A percentile compares a stretch with the other conserved stretches of the same genome.
These are phyloP conservation scores for Francoa sonchifolia DNA, from an alignment of 441 rosid genomes.

Conservation along the genomic window DNA sequence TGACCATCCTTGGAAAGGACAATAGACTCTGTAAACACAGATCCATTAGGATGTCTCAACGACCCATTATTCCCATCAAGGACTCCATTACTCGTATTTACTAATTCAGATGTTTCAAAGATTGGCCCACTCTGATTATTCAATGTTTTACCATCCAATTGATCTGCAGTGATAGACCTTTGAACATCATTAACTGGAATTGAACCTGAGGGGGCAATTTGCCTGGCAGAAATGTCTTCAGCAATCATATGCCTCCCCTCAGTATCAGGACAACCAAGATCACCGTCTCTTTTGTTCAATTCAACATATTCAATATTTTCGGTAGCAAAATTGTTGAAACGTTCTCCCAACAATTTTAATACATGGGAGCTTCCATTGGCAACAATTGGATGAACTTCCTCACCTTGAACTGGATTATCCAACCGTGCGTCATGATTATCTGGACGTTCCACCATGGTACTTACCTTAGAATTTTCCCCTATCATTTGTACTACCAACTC, in stretches of 20 bases:
- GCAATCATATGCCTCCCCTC: conserved; percentile 10
- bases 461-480: conserved; percentile 21
- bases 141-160: conserved; percentile 13
- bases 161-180: conserved; percentile 18
- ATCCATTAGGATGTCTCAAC: conserved; percentile 19
- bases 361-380: conserved; percentile 13
- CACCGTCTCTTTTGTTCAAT: conserved; percentile 16
- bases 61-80: conserved; percentile 16
- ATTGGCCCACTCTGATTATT: conserved; percentile 21
- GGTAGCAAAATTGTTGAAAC: conserved; percentile 13
- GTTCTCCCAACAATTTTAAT: conserved; percentile 22
- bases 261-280: conserved; percentile 12
- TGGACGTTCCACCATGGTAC: conserved; percentile 22
- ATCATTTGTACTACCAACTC: conserved; percentile 40
- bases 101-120: conserved; percentile 14
- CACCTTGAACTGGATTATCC: conserved; percentile 19
- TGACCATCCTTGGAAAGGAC: conserved; percentile 18
- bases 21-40: conserved; percentile 13
- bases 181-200: conserved; percentile 13
- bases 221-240: conserved; percentile 13
- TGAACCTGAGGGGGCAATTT: conserved; percentile 11
- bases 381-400: conserved; percentile 19
- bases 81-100: conserved; percentile 16
- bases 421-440: conserved; percentile 10
- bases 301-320: conserved; percentile 21